phyloP scores from a whole-genome alignment of 1,284 basidiomycete species.

The Ustilago loliicola region DNA sequence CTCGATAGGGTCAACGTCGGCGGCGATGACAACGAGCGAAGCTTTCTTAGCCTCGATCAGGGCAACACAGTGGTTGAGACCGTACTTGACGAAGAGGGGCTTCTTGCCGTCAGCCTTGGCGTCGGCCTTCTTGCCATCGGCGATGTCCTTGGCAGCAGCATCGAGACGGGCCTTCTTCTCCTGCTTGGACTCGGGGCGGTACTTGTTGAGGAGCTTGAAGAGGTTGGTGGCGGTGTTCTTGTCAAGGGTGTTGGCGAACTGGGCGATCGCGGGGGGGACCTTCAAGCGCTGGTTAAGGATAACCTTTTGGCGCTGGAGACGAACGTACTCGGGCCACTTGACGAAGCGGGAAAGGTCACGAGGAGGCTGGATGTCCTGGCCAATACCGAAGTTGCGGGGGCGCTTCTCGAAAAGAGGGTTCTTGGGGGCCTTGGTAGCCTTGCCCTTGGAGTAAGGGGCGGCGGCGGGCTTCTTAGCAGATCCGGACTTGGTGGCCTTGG shows the following conservation, averaged over 20 bases:
- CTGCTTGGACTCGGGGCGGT: slow-evolving; percentile 90
- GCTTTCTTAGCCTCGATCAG: slow-evolving; percentile 96
- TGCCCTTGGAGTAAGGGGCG: slow-evolving; percentile 66
- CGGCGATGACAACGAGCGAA: slow-evolving; percentile 93
- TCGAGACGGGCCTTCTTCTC: slow-evolving; percentile 97
- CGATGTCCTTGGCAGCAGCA: slow-evolving; percentile 80
- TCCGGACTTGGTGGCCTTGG: slow-evolving; percentile 68
- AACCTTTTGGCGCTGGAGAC: slow-evolving; percentile 97
- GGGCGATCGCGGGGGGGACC: slow-evolving; percentile 97
- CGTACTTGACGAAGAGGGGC: slow-evolving; percentile 95
- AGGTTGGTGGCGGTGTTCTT: slow-evolving; percentile 99
- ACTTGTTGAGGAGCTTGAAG: slow-evolving; percentile 98
- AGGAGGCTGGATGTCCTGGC: slow-evolving; percentile 92
- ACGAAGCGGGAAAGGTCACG: slow-evolving; percentile 96
- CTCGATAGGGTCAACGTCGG: slow-evolving; percentile 99
- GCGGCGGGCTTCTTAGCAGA: slow-evolving; percentile 66
- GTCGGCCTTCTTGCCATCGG: slow-evolving; percentile 75
- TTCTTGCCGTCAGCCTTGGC: slow-evolving; percentile 76
- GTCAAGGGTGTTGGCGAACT: slow-evolving; percentile 98
- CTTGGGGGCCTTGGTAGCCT: slow-evolving; percentile 77
- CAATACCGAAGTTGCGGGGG: slow-evolving; percentile 94
- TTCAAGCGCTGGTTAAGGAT: slow-evolving; percentile 98
- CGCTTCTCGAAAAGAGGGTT: slow-evolving; percentile 95
- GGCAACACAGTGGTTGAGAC: slow-evolving; percentile 95
- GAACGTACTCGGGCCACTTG: slow-evolving; percentile 99